Conservation (phyloP, 2,329 filamentous ascomycete genomes). For the Zasmidium angulare region DNA sequence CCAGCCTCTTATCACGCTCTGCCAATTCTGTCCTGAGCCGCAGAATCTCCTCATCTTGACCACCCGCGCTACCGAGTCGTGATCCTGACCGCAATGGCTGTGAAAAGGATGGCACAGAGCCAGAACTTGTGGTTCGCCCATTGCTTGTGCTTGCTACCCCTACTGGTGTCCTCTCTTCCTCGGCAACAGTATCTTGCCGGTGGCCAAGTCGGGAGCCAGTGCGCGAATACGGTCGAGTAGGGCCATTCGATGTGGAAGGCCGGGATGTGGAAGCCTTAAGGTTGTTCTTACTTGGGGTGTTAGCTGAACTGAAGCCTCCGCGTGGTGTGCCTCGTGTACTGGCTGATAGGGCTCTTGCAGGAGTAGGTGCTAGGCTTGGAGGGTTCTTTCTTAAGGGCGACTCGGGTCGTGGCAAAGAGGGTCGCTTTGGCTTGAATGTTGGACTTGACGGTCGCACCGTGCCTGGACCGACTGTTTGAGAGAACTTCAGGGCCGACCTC, state of each 20-base stretch:
- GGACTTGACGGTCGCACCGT: slow-evolving; percentile 65
- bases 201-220: slow-evolving; percentile 48
- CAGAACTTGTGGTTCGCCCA: slow-evolving; percentile 34
- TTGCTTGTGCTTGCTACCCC: slow-evolving; percentile 45
- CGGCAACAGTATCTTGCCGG: slow-evolving; percentile 41
- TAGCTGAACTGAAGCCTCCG: slow-evolving; percentile 41
- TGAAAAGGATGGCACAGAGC: slow-evolving; percentile 42
- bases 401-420: slow-evolving; percentile 82
- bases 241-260: slow-evolving; percentile 36
- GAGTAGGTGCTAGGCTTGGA: slow-evolving; percentile 56
- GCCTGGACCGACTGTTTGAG: slow-evolving; percentile 79
- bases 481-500: slow-evolving; percentile 66
- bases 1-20: slow-evolving; percentile 82
- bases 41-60: slow-evolving; percentile 59
- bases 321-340: slow-evolving; percentile 46
- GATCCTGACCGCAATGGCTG: slow-evolving; percentile 38
- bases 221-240: slow-evolving; percentile 47
- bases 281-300: slow-evolving; percentile 30
- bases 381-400: slow-evolving; percentile 71
- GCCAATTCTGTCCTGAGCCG: slow-evolving; percentile 71
- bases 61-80: slow-evolving; percentile 33
- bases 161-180: slow-evolving; percentile 34
- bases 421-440: slow-evolving; percentile 67
- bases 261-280: slow-evolving; percentile 49
- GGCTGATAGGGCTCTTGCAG: slow-evolving; percentile 59